phyloP scores from a whole-genome alignment of 2,329 filamentous ascomycete species.

The Hypoxylon sp. region DNA sequence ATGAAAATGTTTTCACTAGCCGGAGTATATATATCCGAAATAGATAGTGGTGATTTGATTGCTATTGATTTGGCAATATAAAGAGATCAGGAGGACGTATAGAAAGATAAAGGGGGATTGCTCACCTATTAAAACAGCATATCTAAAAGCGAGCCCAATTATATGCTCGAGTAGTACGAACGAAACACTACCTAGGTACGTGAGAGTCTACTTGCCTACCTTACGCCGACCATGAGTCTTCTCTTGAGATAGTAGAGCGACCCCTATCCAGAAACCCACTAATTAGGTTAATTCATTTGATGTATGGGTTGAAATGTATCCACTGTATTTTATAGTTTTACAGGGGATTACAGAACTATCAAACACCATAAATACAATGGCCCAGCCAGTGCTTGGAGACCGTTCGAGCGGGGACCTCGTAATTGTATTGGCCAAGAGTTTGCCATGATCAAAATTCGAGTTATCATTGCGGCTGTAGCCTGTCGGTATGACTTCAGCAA shows the following conservation, averaged over 20 bases:
- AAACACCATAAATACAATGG: no score
- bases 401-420: slow-evolving; percentile 67
- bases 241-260: no score
- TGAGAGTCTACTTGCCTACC: not conserved
- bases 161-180: not conserved
- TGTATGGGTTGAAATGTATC: no score
- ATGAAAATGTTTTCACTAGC: not conserved
- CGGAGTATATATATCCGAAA: not conserved
- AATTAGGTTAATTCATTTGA: no score
- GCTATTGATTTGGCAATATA: not conserved
- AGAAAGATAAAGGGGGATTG: not conserved
- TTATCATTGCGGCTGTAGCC: slow-evolving; percentile 51
- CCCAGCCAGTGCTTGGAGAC: slow-evolving; percentile 62
- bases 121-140: no score
- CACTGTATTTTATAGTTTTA: no score
- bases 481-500: slow-evolving; percentile 53
- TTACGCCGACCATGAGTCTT: not conserved
- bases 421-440: slow-evolving; percentile 71
- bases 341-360: no score
- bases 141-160: no score
- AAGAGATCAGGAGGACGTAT: slow-evolving; percentile 3
- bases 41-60: not conserved
- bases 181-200: not conserved
- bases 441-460: slow-evolving; percentile 57
- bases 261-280: no score